Conservation (phyloP, 176 grass and related monocot species). For the Rhynchospora pubera region DNA sequence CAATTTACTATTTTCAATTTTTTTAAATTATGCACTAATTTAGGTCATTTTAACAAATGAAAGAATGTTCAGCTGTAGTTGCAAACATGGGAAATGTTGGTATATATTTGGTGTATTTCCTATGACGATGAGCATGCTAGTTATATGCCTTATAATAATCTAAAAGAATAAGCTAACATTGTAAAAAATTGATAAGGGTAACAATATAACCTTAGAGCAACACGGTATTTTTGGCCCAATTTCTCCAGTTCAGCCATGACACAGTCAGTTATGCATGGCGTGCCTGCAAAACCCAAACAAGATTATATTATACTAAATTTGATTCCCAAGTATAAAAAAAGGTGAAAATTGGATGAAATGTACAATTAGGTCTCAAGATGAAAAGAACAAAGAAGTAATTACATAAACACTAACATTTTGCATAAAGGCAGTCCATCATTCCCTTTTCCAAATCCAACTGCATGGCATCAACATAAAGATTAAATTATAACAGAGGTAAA, state of each 20-base stretch:
- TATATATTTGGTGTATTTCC: neutral
- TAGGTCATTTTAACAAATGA: neutral
- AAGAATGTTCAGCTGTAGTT: neutral
- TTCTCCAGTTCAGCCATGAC: constrained; percentile 98
- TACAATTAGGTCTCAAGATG: neutral
- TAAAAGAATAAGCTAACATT: neutral
- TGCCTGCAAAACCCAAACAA: constrained; percentile 43
- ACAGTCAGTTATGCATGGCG: constrained; percentile 85
- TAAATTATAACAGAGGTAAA: neutral
- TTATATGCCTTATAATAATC: neutral
- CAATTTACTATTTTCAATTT: neutral
- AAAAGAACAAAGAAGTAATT: neutral
- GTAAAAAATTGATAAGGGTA: neutral
- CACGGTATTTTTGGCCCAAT: constrained; percentile 83
- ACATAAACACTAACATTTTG: constrained; percentile 60
- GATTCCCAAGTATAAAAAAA: neutral
- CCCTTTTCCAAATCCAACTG: constrained; percentile 98
- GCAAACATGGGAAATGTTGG: neutral
- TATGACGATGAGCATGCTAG: neutral
- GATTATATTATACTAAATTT: neutral
- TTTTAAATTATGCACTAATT: neutral
- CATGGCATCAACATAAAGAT: constrained; percentile 13
- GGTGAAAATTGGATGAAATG: neutral
- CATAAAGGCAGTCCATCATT: constrained; percentile 99
- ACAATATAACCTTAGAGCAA: constrained; percentile 66